phyloP scores from a whole-genome alignment of 2,329 filamentous ascomycete species.

The Aspergillus sp. region DNA sequence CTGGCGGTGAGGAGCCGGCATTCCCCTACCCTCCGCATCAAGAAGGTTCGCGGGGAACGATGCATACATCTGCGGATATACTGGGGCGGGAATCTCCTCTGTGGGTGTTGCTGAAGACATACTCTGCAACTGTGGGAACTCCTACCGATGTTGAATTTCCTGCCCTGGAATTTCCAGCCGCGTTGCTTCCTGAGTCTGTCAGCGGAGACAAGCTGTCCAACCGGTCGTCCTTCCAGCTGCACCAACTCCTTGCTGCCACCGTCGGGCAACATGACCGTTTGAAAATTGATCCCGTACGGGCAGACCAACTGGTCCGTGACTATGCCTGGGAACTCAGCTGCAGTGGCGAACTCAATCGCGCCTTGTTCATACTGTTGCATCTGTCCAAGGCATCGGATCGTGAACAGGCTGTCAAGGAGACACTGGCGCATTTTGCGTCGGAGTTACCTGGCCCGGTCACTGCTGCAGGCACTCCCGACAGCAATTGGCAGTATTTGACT shows the following conservation, averaged over 20 bases:
- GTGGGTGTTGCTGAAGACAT: slow-evolving; percentile 83
- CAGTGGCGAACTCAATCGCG: slow-evolving; percentile 65
- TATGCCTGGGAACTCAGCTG: slow-evolving; percentile 54
- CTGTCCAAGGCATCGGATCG: slow-evolving; percentile 64
- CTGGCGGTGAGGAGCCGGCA: slow-evolving; percentile 65
- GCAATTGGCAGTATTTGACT: slow-evolving; percentile 59
- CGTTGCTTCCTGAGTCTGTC: slow-evolving; percentile 73
- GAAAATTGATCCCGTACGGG: slow-evolving; percentile 55
- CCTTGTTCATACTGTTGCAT: slow-evolving; percentile 74
- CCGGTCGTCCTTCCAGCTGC: slow-evolving; percentile 81
- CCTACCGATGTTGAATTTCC: slow-evolving; percentile 32
- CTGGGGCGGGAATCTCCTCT: slow-evolving; percentile 67
- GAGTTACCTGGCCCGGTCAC: slow-evolving; percentile 59
- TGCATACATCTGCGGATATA: slow-evolving; percentile 61
- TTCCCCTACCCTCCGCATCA: slow-evolving; percentile 70
- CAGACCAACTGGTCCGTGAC: slow-evolving; percentile 64
- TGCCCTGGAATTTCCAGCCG: slow-evolving; percentile 57
- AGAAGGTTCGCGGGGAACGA: slow-evolving; percentile 55
- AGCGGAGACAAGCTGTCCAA: slow-evolving; percentile 72
- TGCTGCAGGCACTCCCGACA: slow-evolving; percentile 38
- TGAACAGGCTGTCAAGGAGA: slow-evolving; percentile 66
- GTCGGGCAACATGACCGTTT: slow-evolving; percentile 48
- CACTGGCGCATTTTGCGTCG: slow-evolving; percentile 69
- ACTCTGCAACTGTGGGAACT: slow-evolving; percentile 50
- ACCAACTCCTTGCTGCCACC: slow-evolving; percentile 59